Conservation (phyloP, 2,329 filamentous ascomycete species). For the Alternaria sp. region DNA sequence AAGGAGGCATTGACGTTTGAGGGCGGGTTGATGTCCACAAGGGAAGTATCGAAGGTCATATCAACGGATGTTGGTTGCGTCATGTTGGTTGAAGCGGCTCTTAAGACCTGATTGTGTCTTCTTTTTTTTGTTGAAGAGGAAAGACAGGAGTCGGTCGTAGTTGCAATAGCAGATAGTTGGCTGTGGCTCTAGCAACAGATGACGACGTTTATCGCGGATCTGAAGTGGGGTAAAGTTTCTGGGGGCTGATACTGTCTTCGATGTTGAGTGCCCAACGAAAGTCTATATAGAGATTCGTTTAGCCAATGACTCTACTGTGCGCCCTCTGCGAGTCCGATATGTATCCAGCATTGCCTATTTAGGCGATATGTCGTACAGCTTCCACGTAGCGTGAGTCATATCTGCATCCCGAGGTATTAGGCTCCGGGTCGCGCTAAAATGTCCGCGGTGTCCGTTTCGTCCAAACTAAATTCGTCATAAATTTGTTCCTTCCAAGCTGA, state of each 20-base stretch:
- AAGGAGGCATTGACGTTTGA: constrained; percentile 39
- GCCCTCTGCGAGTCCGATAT: constrained; percentile 28
- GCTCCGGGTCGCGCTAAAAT: constrained; percentile 17
- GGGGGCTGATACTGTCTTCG: constrained; percentile 9
- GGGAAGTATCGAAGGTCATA: constrained; percentile 51
- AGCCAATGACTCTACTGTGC: constrained; percentile 21
- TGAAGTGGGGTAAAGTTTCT: constrained; percentile 13
- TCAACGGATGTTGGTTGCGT: constrained; percentile 47
- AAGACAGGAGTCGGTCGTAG: neutral
- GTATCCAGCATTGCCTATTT: constrained; percentile 24
- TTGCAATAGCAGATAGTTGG: neutral
- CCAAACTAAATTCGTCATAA: neutral
- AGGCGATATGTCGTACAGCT: constrained; percentile 40
- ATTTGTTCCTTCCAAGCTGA: neutral
- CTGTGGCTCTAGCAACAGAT: neutral
- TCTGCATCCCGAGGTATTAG: constrained; percentile 17
- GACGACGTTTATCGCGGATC: neutral
- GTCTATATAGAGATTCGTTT: constrained; percentile 26
- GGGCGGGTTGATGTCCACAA: constrained; percentile 42
- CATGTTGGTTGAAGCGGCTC: constrained; percentile 30
- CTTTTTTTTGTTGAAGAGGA: neutral
- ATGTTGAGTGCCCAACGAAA: constrained; percentile 21
- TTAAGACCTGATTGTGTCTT: neutral
- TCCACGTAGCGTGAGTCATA: constrained; percentile 42
- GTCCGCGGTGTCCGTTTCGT: constrained; percentile 12